Evolutionary conservation across 139 green algal genomes (phyloP).

Genomic region (Closterium sp.): DNA sequence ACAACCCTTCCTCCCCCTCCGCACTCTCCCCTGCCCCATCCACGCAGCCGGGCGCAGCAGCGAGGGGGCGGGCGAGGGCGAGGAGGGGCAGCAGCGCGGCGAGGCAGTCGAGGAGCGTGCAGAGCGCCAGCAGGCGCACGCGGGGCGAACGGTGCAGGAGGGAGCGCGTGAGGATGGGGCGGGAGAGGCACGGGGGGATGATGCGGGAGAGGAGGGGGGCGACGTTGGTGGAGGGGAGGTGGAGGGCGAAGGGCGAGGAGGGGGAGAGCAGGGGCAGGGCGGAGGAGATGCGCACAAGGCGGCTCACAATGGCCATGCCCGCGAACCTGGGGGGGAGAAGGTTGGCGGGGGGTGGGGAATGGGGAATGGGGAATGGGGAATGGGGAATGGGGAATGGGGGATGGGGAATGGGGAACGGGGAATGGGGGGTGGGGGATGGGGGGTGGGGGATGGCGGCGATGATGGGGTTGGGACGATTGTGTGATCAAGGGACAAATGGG

Average conservation of each 20-base stretch:
- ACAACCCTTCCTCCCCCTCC: background rate
- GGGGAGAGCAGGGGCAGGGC: background rate
- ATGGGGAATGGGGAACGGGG: background rate
- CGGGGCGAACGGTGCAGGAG: background rate
- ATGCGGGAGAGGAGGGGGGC: background rate
- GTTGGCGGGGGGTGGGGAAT: background rate
- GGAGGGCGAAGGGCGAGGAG: background rate
- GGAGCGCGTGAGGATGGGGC: background rate
- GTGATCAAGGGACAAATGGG: background rate
- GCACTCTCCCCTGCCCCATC: background rate
- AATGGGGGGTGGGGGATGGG: background rate
- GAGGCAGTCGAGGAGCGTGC: background rate
- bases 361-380: no score
- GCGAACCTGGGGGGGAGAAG: background rate
- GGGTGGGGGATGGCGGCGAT: background rate
- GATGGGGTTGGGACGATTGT: no score
- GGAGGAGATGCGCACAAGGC: background rate
- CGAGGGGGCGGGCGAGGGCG: background rate
- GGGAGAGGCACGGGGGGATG: background rate
- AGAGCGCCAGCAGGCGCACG: background rate
- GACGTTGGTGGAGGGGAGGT: background rate
- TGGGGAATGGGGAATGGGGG: background rate
- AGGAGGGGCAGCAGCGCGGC: background rate
- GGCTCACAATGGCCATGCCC: background rate
- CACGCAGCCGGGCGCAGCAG: no score